Conservation (phyloP, 257 asterid genomes). For the Nicotiana undulata region DNA sequence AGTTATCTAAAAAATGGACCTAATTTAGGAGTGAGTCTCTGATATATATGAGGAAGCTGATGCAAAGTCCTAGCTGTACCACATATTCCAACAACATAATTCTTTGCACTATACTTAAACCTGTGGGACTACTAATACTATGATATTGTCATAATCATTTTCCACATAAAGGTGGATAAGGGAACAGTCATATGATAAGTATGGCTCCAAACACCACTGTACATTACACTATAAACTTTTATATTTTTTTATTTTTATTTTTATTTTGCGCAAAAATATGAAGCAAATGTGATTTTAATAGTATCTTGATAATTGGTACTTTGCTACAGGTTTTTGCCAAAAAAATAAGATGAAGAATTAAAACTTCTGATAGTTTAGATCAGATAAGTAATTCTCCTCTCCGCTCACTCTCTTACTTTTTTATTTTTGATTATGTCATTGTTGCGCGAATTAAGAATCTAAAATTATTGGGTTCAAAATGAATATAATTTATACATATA, state of each 20-base stretch:
- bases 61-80: conserved; percentile 11
- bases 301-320: neutral
- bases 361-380: too few species aligned
- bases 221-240: neutral
- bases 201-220: neutral
- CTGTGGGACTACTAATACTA: conserved; percentile 7
- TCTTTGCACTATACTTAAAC: neutral
- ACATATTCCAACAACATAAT: conserved; percentile 9
- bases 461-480: too few species aligned
- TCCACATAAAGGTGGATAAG: neutral
- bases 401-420: too few species aligned
- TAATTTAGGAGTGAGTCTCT: neutral
- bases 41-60: neutral
- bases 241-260: neutral
- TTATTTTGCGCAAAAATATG: neutral
- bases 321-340: neutral
- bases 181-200: neutral
- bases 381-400: too few species aligned
- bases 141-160: conserved; percentile 1
- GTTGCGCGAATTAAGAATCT: too few species aligned
- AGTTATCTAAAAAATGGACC: neutral
- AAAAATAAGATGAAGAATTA: too few species aligned
- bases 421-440: too few species aligned
- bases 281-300: neutral
- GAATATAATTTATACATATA: too few species aligned